These are phyloP conservation scores for Fusarium fujikuroi DNA, from an alignment of 2,329 filamentous ascomycete genomes.

Conservation along the genomic window DNA sequence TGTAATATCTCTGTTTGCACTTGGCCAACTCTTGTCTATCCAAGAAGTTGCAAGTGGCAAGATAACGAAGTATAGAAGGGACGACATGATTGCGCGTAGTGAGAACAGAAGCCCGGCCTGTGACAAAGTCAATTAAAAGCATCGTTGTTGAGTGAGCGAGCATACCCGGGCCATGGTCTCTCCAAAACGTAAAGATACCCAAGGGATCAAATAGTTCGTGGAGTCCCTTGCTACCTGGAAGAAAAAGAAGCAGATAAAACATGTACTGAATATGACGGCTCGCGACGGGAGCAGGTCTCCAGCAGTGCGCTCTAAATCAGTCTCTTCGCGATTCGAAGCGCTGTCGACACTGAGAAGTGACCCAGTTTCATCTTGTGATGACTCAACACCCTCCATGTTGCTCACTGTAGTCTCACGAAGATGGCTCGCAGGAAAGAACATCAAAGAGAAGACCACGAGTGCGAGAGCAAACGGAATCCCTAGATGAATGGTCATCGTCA, in stretches of 20 bases:
- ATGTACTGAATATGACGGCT: neutral
- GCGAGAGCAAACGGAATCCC: neutral
- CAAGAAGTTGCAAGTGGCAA: neutral
- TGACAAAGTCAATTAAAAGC: neutral
- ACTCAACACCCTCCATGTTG: neutral
- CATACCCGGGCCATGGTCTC: neutral
- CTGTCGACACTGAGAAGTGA: neutral
- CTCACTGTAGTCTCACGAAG: neutral
- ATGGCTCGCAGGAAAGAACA: neutral
- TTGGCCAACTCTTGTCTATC: neutral
- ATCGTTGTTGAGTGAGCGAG: rapidly evolving
- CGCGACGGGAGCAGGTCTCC: neutral
- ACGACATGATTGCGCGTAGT: neutral
- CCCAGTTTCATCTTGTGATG: neutral
- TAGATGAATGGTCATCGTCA: neutral
- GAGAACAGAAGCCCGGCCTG: neutral
- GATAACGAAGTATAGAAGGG: neutral
- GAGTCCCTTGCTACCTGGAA: neutral
- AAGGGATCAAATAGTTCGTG: neutral
- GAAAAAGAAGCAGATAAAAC: conserved; percentile 3
- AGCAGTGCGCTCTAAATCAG: no score
- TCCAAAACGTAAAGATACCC: neutral
- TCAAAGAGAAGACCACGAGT: neutral
- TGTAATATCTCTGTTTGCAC: neutral
- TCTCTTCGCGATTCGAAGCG: neutral